Evolutionary conservation across 345 rosid genomes (phyloP).

Genomic region (Hypericum androsaemum): DNA sequence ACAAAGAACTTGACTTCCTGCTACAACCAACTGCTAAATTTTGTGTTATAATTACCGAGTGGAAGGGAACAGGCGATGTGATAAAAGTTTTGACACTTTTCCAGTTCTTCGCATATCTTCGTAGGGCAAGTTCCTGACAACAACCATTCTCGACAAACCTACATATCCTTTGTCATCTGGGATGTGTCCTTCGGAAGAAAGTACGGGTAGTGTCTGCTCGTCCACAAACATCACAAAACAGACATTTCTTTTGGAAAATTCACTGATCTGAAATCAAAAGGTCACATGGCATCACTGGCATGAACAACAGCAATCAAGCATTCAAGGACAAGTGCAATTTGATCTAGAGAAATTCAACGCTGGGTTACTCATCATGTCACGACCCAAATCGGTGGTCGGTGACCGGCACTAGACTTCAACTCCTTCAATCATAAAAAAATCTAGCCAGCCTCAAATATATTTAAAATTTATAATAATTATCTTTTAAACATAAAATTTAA

Average conservation of each 20-base stretch:
- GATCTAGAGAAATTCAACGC: too few relatives aligned
- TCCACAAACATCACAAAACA: slow-evolving; percentile 45
- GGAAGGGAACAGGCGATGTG: slow-evolving; percentile 38
- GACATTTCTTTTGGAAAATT: slow-evolving; percentile 47
- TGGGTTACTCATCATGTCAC: too few relatives aligned
- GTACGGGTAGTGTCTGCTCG: slow-evolving; percentile 60
- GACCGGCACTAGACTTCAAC: too few relatives aligned
- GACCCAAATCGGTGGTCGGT: too few relatives aligned
- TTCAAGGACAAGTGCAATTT: too few relatives aligned
- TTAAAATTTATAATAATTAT: too few relatives aligned
- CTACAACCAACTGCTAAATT: slow-evolving; percentile 14
- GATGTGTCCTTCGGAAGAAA: slow-evolving; percentile 62
- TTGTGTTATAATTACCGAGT: slow-evolving; percentile 41
- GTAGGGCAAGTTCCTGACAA: slow-evolving; percentile 44
- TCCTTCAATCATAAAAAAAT: too few relatives aligned
- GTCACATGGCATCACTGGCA: too few relatives aligned
- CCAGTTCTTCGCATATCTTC: slow-evolving; percentile 79
- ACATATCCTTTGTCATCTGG: slow-evolving; percentile 64
- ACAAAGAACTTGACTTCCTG: neutral
- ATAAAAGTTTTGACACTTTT: slow-evolving; percentile 69
- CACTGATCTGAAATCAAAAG: slow-evolving; percentile 69
- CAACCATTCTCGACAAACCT: slow-evolving; percentile 56
- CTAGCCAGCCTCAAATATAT: too few relatives aligned
- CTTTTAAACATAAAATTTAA: too few relatives aligned
- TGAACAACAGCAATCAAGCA: too few relatives aligned